phyloP scores from a whole-genome alignment of 139 green algal species.

The Medakamo hakoo region DNA sequence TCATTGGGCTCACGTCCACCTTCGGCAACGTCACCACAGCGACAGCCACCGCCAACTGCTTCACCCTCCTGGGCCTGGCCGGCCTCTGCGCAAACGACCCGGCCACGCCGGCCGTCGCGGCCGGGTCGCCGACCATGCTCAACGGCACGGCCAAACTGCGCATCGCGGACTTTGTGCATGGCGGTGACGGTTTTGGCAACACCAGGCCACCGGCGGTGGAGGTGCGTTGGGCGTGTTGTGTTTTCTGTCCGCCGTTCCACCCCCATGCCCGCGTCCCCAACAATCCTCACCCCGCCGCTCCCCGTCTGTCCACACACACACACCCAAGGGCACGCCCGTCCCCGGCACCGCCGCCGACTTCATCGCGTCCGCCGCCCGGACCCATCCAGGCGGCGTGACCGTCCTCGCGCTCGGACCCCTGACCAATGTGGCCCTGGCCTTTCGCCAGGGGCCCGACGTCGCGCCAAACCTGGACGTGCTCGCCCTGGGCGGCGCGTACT shows the following conservation, averaged over 20 bases:
- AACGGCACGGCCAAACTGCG: slow-evolving; percentile 35
- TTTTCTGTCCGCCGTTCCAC: neutral
- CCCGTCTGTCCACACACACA: no score
- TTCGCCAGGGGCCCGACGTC: slow-evolving; percentile 43
- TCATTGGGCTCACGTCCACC: slow-evolving; percentile 63
- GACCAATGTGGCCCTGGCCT: slow-evolving; percentile 72
- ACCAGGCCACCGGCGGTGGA: slow-evolving; percentile 13
- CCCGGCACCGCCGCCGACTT: slow-evolving; percentile 48
- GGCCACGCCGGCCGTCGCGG: slow-evolving; percentile 30
- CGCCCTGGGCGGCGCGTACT: slow-evolving; percentile 66
- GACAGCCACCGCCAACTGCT: slow-evolving; percentile 59
- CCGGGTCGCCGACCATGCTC: slow-evolving; percentile 27
- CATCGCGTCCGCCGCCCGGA: slow-evolving; percentile 34
- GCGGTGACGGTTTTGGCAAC: slow-evolving; percentile 74
- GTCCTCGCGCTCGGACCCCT: slow-evolving; percentile 64
- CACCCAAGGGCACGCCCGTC: slow-evolving; percentile 6
- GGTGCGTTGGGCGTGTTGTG: neutral
- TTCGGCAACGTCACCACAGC: slow-evolving; percentile 66
- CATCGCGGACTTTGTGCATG: slow-evolving; percentile 84
- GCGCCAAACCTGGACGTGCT: slow-evolving; percentile 36
- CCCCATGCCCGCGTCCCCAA: neutral
- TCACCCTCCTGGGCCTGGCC: slow-evolving; percentile 39
- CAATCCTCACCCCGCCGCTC: no score
- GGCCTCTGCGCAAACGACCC: neutral
- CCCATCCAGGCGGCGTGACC: slow-evolving; percentile 39